Evolutionary conservation across 208 protist species (phyloP), one percentile per base, ranked within the genome.

Genomic region (Wallacemonas sp.): DNA sequence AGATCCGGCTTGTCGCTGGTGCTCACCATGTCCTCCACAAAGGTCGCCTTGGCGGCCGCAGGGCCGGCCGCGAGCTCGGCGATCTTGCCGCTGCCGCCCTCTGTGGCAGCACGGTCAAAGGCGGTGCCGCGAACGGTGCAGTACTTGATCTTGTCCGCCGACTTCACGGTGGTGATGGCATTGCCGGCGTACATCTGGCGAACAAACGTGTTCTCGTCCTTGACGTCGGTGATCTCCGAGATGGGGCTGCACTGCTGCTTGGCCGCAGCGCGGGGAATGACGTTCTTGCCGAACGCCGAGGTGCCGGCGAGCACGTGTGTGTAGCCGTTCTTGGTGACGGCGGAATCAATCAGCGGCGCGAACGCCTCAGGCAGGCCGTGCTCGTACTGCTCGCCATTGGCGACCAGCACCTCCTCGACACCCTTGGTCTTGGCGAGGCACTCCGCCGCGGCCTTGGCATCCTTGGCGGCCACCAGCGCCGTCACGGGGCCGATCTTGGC

Each of bases 121-220:
- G 91, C 66, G 20, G 98, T 99, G 31, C 94, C 73, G 48, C 98
- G 89, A 48, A 99, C 84, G 7, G 98, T 99, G 68, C 98, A 65
- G 42, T 98, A 79, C 81, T 98, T 98, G 39, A 98, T 75, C 57
- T 74, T 62, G 65, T 99, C 97, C 0, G 32, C 54, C 4, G 88
- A 95, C 80, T 96, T 82, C 20, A 99, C 91, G 5, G 91, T 99
- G 22, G 89, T 81, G 48, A 99, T 84, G 20, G 97, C 98, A 75
- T 99, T 99, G 38, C 98, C 98, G 25, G 98, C 98, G 79, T 99
- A 99, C 61, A 98, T 98, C 26, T 97, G 92, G 18, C 98, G 93
- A 16, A 93, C 86, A 79, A 99, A 99, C 1, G 97, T 99, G 66
- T 96, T 80, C 44, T 88, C 89, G 48, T 74, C 69, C 72, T 97